Base-by-base conservation (phyloP, 192 early-diverging fungal species). In the Paraglomus brasilianum region DNA sequence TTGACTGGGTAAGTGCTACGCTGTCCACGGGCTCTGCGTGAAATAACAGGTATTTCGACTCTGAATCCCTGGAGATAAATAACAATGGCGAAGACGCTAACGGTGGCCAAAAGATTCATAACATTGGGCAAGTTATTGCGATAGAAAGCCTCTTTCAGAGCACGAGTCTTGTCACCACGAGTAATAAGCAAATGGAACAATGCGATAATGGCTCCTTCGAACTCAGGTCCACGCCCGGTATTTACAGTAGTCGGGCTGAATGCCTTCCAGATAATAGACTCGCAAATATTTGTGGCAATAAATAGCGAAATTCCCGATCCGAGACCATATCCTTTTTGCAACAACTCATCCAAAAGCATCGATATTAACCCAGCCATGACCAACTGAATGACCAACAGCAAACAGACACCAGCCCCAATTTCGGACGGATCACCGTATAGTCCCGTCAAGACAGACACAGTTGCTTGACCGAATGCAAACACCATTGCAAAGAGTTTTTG, bases 211-310 rank as follows among this genome's bases (percentile, higher is more conserved):
- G 98, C 96, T 77, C 98, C 98, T 86, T 99, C 95, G 65, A 99
- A 99, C 81, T 99, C 96, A 70, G 95, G 93, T 69, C 97, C 97
- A 73, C 91, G 89, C 71, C 96, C 98, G 65, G 92, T 94, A 83
- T 98, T 98, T 82, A 94, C 89, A 30, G 96, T 99, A 71, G 93
- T 95, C 49, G 98, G 98, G 70, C 89, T 92, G 72, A 99, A 88
- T 10, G 98, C 96, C 82, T 97, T 94, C 98, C 98, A 99, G 78
- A 99, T 86, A 73, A 99, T 98, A 71, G 88, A 95, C 81, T 99
- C 98, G 81, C 98, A 99, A 77, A 99, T 95, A 78, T 99, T 99
- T 72, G 98, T 99, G 51, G 98, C 96, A 81, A 99, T 99, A 77
- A 99, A 99, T 74, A 99, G 85, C 56, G 93, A 94, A 78, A 99